These are phyloP conservation scores for Cercospora sesami DNA, from an alignment of 2,329 filamentous ascomycete genomes.

Conservation along the genomic window DNA sequence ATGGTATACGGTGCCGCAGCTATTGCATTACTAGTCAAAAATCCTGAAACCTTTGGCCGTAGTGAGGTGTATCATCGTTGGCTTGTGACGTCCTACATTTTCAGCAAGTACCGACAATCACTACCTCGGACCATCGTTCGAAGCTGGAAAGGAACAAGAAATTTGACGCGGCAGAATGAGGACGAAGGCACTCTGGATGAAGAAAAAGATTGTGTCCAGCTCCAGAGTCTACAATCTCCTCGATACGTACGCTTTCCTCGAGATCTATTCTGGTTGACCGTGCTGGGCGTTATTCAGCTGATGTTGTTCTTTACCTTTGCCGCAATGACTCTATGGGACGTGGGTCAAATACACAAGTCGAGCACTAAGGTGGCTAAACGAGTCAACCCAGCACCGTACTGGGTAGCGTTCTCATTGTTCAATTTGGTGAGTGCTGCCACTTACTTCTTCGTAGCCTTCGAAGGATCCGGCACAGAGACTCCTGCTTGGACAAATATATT, in stretches of 20 bases:
- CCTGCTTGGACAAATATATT: constrained; percentile 10
- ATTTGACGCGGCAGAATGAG: not conserved
- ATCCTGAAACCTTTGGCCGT: not conserved
- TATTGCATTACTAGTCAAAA: not conserved
- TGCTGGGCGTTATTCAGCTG: not conserved
- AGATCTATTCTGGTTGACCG: not conserved
- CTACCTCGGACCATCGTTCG: not conserved
- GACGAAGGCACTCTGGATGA: not conserved
- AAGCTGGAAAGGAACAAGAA: not conserved
- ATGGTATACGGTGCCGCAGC: not conserved
- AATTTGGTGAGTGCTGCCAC: not conserved
- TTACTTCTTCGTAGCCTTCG: not conserved
- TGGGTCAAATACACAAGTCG: not conserved
- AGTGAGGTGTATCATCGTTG: not conserved
- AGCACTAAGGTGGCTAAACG: not conserved
- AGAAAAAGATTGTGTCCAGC: not conserved
- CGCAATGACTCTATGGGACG: not conserved
- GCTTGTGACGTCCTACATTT: not conserved
- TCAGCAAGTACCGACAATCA: not conserved
- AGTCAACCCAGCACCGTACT: not conserved
- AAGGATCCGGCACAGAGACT: not conserved
- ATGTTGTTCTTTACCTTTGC: constrained; percentile 1
- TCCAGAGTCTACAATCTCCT: not conserved
- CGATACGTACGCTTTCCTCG: not conserved
- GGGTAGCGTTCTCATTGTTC: not conserved